phyloP scores from a whole-genome alignment of 108 stramenopile genomes.

The Skeletonema grethae region DNA sequence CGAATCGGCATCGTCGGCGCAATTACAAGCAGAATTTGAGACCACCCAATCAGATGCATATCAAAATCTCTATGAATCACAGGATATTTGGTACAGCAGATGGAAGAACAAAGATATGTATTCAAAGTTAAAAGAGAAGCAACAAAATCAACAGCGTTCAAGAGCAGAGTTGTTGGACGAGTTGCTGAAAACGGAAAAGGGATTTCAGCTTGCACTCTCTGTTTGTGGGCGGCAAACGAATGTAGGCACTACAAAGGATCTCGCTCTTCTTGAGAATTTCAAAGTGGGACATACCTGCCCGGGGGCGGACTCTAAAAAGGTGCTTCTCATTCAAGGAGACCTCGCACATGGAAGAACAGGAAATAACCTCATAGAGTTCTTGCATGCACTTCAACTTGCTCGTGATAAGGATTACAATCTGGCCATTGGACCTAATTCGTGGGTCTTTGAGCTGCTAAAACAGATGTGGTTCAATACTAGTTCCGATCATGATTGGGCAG shows the following conservation, averaged over 20 bases:
- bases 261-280: neutral
- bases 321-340: neutral
- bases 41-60: too few species aligned
- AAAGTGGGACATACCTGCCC: neutral
- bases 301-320: neutral
- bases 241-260: slow-evolving; percentile 8
- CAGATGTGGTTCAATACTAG: slow-evolving; percentile 3
- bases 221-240: slow-evolving; percentile 15
- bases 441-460: neutral
- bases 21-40: neutral
- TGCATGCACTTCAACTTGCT: slow-evolving; percentile 2
- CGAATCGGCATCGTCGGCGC: too few species aligned
- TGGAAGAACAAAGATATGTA: neutral
- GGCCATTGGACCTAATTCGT: neutral
- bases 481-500: neutral
- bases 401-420: neutral
- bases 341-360: slow-evolving; percentile 1
- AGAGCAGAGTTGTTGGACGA: neutral
- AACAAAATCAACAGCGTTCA: neutral
- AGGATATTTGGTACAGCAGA: neutral
- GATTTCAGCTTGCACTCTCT: neutral
- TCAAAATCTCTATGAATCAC: too few species aligned
- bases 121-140: neutral
- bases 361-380: slow-evolving; percentile 2
- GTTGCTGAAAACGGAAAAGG: too few species aligned